A percentile compares a stretch with the other conserved stretches of the same genome.
phyloP scores from a whole-genome alignment of 345 rosid genomes.

The Populus tremula region DNA sequence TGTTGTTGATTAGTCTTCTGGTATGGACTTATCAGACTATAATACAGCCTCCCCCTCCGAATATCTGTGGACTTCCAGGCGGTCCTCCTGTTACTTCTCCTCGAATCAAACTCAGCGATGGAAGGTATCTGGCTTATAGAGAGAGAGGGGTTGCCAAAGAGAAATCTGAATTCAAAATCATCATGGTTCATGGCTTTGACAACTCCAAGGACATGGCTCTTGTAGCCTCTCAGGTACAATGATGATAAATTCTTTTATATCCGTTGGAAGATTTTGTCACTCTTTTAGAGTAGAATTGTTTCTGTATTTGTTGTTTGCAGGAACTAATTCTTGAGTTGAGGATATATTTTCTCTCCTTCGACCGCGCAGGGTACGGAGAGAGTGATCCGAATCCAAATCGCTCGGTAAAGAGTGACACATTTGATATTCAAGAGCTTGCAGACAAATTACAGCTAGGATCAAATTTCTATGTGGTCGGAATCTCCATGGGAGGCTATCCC shows the following conservation, averaged over 20 bases:
- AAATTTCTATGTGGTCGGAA: conserved; percentile 49
- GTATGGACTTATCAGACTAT: conserved; percentile 10
- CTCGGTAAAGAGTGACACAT: conserved; percentile 44
- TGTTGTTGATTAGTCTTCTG: neutral
- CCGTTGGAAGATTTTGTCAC: too few species aligned
- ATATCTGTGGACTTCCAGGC: conserved; percentile 14
- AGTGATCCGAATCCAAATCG: conserved; percentile 55
- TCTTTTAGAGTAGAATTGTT: too few species aligned
- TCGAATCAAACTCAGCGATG: conserved; percentile 23
- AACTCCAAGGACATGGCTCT: conserved; percentile 8
- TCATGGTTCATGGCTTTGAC: conserved; percentile 25
- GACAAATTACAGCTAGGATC: conserved; percentile 43
- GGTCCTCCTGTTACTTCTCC: conserved; percentile 27
- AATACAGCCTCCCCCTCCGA: conserved; percentile 18
- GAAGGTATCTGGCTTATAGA: conserved; percentile 24
- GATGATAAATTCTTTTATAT: too few species aligned
- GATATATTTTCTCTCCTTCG: conserved; percentile 41
- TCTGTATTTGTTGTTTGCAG: conserved; percentile 16
- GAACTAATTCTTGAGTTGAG: conserved; percentile 45
- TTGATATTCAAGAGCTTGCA: conserved; percentile 60
- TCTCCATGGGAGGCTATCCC: conserved; percentile 43
- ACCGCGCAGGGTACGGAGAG: conserved; percentile 63
- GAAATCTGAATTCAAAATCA: conserved; percentile 15
- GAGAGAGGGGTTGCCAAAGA: conserved; percentile 24
- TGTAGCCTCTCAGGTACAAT: neutral